Evolutionary conservation across 2,329 filamentous ascomycete species (phyloP).

Genomic region (Xylariaceae sp.): DNA sequence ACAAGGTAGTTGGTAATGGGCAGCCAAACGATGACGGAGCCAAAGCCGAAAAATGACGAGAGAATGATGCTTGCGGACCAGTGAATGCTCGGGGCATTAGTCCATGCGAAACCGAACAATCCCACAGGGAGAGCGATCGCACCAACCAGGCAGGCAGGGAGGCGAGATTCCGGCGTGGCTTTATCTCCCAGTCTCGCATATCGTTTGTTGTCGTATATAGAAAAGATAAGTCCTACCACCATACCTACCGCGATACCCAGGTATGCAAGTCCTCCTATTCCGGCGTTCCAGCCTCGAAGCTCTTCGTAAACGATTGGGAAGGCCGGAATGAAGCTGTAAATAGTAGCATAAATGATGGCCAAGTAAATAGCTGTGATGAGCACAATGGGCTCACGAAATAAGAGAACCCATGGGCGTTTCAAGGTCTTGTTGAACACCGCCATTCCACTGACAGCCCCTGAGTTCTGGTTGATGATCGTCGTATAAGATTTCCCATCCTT

Average conservation of each 20-base stretch:
- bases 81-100: constrained; percentile 49
- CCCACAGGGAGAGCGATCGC: constrained; percentile 58
- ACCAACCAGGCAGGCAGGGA: constrained; percentile 59
- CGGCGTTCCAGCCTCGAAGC: constrained; percentile 53
- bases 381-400: constrained; percentile 68
- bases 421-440: constrained; percentile 55
- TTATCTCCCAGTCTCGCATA: constrained; percentile 48
- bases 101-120: constrained; percentile 68
- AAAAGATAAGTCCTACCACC: constrained; percentile 52
- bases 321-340: constrained; percentile 57
- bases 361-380: constrained; percentile 61
- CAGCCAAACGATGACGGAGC: neutral
- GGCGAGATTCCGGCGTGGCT: constrained; percentile 61
- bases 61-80: constrained; percentile 43
- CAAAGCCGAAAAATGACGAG: constrained; percentile 32
- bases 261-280: constrained; percentile 62
- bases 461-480: constrained; percentile 43
- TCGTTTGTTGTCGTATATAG: constrained; percentile 50
- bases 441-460: constrained; percentile 38
- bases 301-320: constrained; percentile 63
- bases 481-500: constrained; percentile 53
- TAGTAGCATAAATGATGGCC: constrained; percentile 54
- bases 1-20: neutral
- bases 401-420: constrained; percentile 61
- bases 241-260: constrained; percentile 66